Base-by-base conservation (phyloP, 495 filamentous ascomycete genomes). In the Daldinia caldariorum region DNA sequence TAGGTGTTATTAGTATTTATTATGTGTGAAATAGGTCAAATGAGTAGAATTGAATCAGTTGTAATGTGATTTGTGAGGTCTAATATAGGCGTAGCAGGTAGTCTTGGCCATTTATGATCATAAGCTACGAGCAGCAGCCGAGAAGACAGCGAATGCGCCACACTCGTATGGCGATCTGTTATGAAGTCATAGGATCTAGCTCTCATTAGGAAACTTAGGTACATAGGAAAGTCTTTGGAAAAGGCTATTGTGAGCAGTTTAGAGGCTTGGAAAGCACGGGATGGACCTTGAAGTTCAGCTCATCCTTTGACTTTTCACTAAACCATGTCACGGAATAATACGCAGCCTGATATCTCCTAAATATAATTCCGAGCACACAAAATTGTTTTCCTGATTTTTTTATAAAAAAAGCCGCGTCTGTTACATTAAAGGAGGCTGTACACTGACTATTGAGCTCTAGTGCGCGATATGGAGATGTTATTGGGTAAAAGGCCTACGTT, bases 51-150 rank as follows among this genome's bases (percentile, higher is more conserved):
- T 5, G 6, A 12, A 9, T 9, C 20, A 22, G 43, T 20, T 20
- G 18, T 8, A 20, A 47, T 47, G 7, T n/a, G n/a, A n/a, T 20
- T 47, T 16, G 9, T 22, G 18, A 47, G 43, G 43, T 47, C 20
- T 47, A 20, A 47, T 47, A 47, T 47, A 47, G 43, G 43, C 20
- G 18, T 22, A n/a, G n/a, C n/a, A n/a, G n/a, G n/a, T n/a, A 22
- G 4, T 47, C 20, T 20, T 47, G 9, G 18, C 8, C 10, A 10
- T 47, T 20, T 22, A 22, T 10, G 10, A 16, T 10, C 8, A 12
- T 20, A 16, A 47, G 18, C 16, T 2, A 20, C 18, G 12, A 47
- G 10, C 3, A 10, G 20, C 43, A 47, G 43, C 43, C 20, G 43
- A 47, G 26, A 47, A 47, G 43, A 0, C 43, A 22, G 18, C 9